These are phyloP conservation scores for Mycena amicta DNA, from an alignment of 768 basidiomycete genomes.

Conservation along the genomic window DNA sequence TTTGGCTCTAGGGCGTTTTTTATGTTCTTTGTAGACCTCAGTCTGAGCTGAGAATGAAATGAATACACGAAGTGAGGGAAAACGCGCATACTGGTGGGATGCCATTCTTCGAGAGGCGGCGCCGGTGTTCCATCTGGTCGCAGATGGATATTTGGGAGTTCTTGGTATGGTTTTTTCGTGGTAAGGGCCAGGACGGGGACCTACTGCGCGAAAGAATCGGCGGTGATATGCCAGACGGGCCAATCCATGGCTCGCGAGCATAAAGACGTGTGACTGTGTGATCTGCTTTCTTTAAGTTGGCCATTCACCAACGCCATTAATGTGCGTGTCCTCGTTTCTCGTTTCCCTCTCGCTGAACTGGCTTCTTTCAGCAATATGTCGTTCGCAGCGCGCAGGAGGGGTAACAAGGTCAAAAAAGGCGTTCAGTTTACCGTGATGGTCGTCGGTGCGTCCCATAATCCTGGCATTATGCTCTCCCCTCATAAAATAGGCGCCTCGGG, in stretches of 20 bases:
- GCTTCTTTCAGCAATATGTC: constrained; percentile 74
- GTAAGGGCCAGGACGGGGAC: constrained; percentile 7
- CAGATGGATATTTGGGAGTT: constrained; percentile 44
- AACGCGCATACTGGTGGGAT: not conserved
- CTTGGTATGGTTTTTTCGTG: constrained; percentile 47
- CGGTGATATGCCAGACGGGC: no score
- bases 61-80: not conserved
- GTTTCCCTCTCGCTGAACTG: no score
- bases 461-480: constrained; percentile 25
- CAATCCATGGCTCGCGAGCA: constrained; percentile 13
- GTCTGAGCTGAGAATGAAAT: not conserved
- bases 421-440: constrained; percentile 98
- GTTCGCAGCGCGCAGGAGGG: constrained; percentile 82
- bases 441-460: constrained; percentile 68
- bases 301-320: no score
- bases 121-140: constrained; percentile 33
- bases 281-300: no score
- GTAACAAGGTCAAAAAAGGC: constrained; percentile 98
- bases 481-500: constrained; percentile 82
- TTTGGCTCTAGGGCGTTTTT: not conserved
- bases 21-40: not conserved
- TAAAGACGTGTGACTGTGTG: not conserved
- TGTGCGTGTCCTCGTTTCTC: no score
- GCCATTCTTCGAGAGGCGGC: constrained; percentile 34
- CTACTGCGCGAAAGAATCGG: not conserved